phyloP scores from a whole-genome alignment of 202 grass and related monocot species.

The Saccharum hybrid region DNA sequence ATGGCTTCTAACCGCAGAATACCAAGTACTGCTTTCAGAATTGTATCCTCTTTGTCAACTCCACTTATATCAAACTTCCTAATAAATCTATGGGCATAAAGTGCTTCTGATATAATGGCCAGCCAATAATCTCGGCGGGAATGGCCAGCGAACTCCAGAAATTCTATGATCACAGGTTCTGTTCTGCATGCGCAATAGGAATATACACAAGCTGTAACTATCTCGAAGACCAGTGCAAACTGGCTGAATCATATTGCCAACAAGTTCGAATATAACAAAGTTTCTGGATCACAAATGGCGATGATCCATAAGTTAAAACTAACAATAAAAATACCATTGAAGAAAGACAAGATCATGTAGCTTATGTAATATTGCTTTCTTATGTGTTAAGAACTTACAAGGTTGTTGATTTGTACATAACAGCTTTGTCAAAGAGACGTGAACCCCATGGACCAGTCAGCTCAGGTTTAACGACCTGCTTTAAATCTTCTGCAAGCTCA shows the following conservation, averaged over 20 bases:
- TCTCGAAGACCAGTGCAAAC: background rate
- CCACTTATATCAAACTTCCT: constrained; percentile 68
- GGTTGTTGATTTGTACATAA: constrained; percentile 90
- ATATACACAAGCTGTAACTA: constrained; percentile 25
- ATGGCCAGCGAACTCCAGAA: constrained; percentile 89
- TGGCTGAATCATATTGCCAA: constrained; percentile 9
- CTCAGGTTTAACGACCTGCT: constrained; percentile 92
- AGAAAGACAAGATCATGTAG: constrained; percentile 7
- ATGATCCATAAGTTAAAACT: constrained; percentile 25
- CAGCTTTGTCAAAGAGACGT: constrained; percentile 96
- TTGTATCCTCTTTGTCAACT: constrained; percentile 77
- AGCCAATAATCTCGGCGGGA: constrained; percentile 94
- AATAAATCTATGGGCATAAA: constrained; percentile 82
- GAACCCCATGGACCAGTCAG: constrained; percentile 98
- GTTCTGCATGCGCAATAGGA: constrained; percentile 66
- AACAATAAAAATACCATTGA: constrained; percentile 10
- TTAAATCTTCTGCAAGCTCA: constrained; percentile 95
- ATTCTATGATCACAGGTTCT: constrained; percentile 93
- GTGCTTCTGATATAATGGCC: constrained; percentile 75
- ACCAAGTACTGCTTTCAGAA: constrained; percentile 72
- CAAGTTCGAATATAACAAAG: constrained; percentile 24
- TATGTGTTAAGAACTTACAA: constrained; percentile 67
- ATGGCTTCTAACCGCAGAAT: constrained; percentile 86
- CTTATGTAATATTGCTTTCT: constrained; percentile 27
- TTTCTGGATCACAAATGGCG: constrained; percentile 4